Percentiles rank a stretch among this genome's conserved stretches.
Conservation (phyloP, 2,329 filamentous ascomycete species). For the Botrytis squamosa region DNA sequence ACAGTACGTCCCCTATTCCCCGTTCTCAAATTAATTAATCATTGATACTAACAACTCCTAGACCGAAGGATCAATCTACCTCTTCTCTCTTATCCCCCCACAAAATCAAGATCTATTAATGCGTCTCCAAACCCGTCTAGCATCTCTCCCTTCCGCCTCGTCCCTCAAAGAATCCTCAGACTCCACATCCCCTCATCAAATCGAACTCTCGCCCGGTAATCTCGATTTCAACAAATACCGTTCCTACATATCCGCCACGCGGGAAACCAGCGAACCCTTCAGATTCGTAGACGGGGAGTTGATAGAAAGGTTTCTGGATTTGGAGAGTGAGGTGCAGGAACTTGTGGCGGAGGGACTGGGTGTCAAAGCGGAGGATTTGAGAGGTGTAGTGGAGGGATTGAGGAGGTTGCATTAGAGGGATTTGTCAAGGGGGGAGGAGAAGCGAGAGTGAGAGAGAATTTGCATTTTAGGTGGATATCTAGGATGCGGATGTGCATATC, state of each 20-base stretch:
- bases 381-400: constrained; percentile 61
- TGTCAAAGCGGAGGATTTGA: constrained; percentile 61
- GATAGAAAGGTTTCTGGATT: constrained; percentile 78
- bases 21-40: constrained; percentile 1
- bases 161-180: background rate
- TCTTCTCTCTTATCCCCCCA: constrained; percentile 77
- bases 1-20: constrained; percentile 60
- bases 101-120: constrained; percentile 76
- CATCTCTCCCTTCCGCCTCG: constrained; percentile 40
- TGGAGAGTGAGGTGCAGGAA: constrained; percentile 58
- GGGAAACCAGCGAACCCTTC: constrained; percentile 71
- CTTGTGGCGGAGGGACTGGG: constrained; percentile 55
- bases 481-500: background rate
- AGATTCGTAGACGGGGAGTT: constrained; percentile 92
- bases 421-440: background rate
- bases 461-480: background rate
- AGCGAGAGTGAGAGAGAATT: background rate
- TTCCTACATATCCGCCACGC: constrained; percentile 72
- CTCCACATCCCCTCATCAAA: constrained; percentile 24
- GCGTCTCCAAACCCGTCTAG: constrained; percentile 72
- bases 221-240: constrained; percentile 77
- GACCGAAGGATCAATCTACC: constrained; percentile 88
- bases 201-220: constrained; percentile 67
- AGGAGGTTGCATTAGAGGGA: constrained; percentile 57
- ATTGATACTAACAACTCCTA: constrained; percentile 41